These are phyloP conservation scores for Salvia miltiorrhiza DNA, from an alignment of 257 asterid genomes.

Conservation along the genomic window DNA sequence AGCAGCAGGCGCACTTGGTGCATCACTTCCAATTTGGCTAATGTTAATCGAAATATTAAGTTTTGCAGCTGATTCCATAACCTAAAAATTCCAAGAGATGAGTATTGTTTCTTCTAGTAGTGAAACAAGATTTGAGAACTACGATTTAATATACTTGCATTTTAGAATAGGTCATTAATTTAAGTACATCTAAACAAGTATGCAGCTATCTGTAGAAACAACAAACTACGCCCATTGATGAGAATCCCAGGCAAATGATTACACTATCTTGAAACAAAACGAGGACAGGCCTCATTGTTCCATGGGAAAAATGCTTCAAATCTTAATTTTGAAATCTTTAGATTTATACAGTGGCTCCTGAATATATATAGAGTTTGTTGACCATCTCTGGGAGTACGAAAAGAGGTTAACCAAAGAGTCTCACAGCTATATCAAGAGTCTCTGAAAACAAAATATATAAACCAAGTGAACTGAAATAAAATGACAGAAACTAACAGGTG, in stretches of 20 bases:
- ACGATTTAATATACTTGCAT: neutral
- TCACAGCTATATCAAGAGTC: neutral
- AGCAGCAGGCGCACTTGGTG: conserved; percentile 41
- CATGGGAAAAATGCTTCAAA: neutral
- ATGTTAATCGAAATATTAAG: conserved; percentile 63
- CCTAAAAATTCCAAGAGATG: conserved; percentile 42
- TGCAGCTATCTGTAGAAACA: neutral
- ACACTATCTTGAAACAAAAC: neutral
- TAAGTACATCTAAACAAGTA: neutral
- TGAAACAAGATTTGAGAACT: conserved; percentile 9
- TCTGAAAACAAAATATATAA: neutral
- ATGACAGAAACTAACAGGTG: conserved; percentile 5
- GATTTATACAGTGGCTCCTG: neutral
- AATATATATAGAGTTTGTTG: neutral
- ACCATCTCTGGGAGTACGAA: neutral
- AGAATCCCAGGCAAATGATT: neutral
- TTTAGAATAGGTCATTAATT: neutral
- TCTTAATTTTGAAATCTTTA: neutral
- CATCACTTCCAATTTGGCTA: conserved; percentile 79
- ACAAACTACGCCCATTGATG: neutral
- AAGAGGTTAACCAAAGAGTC: conserved; percentile 7
- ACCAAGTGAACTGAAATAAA: conserved; percentile 1
- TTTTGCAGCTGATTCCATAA: conserved; percentile 74
- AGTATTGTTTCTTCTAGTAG: neutral
- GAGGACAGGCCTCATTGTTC: neutral